Conservation (phyloP, 2,329 filamentous ascomycete species). For the Trichoderma hamatum region DNA sequence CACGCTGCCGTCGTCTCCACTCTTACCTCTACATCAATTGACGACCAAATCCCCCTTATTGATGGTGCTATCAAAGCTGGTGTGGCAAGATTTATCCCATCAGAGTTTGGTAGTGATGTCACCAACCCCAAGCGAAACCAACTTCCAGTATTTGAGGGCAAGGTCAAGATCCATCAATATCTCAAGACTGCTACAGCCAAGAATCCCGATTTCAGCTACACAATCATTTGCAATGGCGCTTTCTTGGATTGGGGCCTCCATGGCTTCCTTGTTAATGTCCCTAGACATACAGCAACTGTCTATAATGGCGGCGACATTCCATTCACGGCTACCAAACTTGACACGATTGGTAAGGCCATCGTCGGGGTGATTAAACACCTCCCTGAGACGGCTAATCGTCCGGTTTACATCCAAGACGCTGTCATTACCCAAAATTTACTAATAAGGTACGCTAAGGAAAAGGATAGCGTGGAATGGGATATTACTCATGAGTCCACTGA, state of each 20-base stretch:
- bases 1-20: conserved; percentile 3
- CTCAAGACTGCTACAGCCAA: neutral
- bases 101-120: neutral
- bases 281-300: neutral
- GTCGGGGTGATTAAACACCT: conserved; percentile 2
- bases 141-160: neutral
- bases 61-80: conserved; percentile 1
- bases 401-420: conserved; percentile 4
- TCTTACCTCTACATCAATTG: neutral
- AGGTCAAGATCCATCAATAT: neutral
- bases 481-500: neutral
- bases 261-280: neutral
- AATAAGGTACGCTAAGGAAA: neutral
- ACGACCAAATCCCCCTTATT: conserved; percentile 1
- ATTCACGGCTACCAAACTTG: conserved; percentile 8
- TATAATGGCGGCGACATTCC: conserved; percentile 8
- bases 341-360: neutral
- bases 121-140: neutral
- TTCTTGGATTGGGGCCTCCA: conserved; percentile 13
- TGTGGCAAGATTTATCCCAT: conserved; percentile 5
- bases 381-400: conserved; percentile 1
- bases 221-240: neutral
- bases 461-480: neutral
- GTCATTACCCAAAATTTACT: conserved; percentile 5
- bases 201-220: conserved; percentile 4